phyloP scores from a whole-genome alignment of 371 early-diverging fungal species.

The Mucor sp. region DNA sequence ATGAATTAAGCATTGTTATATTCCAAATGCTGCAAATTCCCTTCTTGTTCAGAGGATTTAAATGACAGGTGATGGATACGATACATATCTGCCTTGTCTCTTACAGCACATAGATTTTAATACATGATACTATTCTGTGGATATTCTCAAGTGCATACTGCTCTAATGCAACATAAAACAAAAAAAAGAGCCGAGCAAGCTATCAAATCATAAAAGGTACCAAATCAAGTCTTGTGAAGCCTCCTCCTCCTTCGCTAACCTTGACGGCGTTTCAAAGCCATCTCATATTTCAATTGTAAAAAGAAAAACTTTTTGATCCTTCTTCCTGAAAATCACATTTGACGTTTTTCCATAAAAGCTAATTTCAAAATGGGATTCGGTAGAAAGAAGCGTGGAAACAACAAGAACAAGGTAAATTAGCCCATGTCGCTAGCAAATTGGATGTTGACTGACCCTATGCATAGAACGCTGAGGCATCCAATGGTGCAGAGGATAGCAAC shows the following conservation, averaged over 20 bases:
- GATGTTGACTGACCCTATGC: not conserved
- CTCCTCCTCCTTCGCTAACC: too few species aligned
- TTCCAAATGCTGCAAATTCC: too few species aligned
- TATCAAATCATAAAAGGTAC: too few species aligned
- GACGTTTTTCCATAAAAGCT: not conserved
- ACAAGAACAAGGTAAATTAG: constrained; percentile 14
- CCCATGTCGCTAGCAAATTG: not conserved
- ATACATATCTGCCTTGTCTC: too few species aligned
- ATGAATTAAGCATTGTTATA: too few species aligned
- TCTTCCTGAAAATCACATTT: not conserved
- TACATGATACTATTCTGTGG: too few species aligned
- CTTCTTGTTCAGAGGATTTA: too few species aligned
- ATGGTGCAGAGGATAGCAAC: not conserved
- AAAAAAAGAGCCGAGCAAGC: too few species aligned
- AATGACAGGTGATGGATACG: too few species aligned
- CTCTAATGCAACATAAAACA: too few species aligned
- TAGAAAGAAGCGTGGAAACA: constrained; percentile 17
- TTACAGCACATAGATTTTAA: too few species aligned
- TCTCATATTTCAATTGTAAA: not conserved
- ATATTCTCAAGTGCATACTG: too few species aligned
- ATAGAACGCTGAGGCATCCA: not conserved
- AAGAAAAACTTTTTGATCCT: not conserved
- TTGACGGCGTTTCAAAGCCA: not conserved
- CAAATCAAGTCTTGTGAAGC: not conserved
- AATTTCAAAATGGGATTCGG: constrained; percentile 19